Percentiles rank a stretch among this genome's conserved stretches.
These are phyloP conservation scores for Fusarium sp. DNA, from an alignment of 2,329 filamentous ascomycete genomes.

Conservation along the genomic window DNA sequence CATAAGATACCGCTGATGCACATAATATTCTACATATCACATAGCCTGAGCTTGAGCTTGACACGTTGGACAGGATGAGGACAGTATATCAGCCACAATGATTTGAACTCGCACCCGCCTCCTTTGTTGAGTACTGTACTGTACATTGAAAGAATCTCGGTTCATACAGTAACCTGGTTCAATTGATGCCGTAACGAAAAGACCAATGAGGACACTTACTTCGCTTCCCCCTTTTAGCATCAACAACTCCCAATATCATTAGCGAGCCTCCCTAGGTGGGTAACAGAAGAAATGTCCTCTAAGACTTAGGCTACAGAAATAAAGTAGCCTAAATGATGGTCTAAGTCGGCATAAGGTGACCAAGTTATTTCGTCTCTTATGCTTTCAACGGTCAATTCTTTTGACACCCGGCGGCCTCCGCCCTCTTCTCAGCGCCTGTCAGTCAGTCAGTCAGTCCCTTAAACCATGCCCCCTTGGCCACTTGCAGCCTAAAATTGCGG, in stretches of 20 bases:
- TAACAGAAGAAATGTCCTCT: no score
- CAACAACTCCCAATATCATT: slow-evolving; percentile 3
- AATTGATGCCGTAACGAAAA: background rate
- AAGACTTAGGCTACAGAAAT: no score
- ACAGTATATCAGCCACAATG: background rate
- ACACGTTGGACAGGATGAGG: background rate
- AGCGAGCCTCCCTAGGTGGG: slow-evolving; percentile 6
- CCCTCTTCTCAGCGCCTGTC: slow-evolving; percentile 1
- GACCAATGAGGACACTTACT: slow-evolving; percentile 3
- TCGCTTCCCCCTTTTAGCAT: slow-evolving; percentile 6
- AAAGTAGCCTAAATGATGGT: no score
- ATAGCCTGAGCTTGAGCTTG: background rate
- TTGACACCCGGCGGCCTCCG: no score
- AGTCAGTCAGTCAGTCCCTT: background rate
- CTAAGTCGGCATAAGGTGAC: no score
- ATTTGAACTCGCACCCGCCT: slow-evolving; percentile 28
- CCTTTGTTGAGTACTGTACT: slow-evolving; percentile 21
- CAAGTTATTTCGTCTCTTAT: no score
- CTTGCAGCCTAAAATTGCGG: slow-evolving; percentile 39
- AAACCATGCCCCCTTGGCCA: background rate
- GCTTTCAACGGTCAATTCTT: no score
- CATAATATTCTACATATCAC: background rate
- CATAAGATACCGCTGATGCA: slow-evolving; percentile 4
- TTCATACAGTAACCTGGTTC: slow-evolving; percentile 6
- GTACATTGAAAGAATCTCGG: slow-evolving; percentile 39